These are phyloP conservation scores for Clohesyomyces aquaticus DNA, from an alignment of 495 filamentous ascomycete species.

Conservation along the genomic window DNA sequence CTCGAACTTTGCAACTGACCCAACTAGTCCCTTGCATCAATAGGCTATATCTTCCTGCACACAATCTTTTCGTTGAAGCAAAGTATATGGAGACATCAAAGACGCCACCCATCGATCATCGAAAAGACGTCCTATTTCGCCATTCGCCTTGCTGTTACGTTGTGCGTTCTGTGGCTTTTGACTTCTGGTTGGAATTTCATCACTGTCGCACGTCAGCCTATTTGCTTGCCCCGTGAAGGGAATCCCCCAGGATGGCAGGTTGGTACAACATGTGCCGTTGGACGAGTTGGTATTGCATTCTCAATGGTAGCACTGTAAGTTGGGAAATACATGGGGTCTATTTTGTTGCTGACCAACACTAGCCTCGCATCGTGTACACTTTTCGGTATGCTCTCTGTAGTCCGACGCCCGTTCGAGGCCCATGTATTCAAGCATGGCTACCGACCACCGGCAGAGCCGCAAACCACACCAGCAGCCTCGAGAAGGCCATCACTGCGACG, in stretches of 20 bases:
- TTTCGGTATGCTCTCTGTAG: constrained; percentile 36
- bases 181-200: constrained; percentile 41
- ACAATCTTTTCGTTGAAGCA: constrained; percentile 37
- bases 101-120: constrained; percentile 26
- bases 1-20: constrained; percentile 8
- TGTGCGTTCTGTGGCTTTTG: constrained; percentile 40
- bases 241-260: constrained; percentile 26
- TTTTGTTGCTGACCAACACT: constrained; percentile 3
- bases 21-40: constrained; percentile 32
- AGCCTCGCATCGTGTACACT: constrained; percentile 37
- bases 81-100: constrained; percentile 34
- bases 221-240: constrained; percentile 25
- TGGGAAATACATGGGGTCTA: background rate
- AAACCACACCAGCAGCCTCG: constrained; percentile 24
- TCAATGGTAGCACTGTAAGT: constrained; percentile 38
- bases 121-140: constrained; percentile 40
- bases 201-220: constrained; percentile 32
- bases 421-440: constrained; percentile 32
- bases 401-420: constrained; percentile 41
- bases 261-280: constrained; percentile 30
- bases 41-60: constrained; percentile 37
- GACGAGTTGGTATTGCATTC: constrained; percentile 23
- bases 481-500: constrained; percentile 20
- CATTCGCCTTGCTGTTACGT: constrained; percentile 32
- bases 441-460: background rate